Evolutionary conservation across 176 grass and related monocot genomes (phyloP).

Genomic region (Coix lacrymajobi): DNA sequence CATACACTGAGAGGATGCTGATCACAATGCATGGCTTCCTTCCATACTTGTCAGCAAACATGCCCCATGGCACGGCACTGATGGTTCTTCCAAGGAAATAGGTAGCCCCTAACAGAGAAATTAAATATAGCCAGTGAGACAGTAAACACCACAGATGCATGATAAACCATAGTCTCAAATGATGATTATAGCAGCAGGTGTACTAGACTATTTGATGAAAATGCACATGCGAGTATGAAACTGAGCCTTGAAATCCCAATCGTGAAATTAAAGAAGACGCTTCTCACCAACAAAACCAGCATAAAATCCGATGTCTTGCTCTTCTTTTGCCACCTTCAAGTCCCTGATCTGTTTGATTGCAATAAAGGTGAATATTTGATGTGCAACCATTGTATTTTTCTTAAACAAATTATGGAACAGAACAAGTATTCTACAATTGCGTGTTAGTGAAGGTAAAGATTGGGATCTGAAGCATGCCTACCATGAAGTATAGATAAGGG

Average conservation of each 20-base stretch:
- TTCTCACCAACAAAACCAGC: conserved; percentile 72
- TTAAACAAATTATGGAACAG: neutral
- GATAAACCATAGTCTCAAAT: neutral
- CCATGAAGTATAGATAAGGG: conserved; percentile 77
- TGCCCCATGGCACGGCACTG: conserved; percentile 65
- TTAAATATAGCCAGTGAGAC: neutral
- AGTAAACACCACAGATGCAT: neutral
- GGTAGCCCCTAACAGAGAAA: conserved; percentile 41
- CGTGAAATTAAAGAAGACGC: neutral
- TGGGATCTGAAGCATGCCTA: conserved; percentile 12
- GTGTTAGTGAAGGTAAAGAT: neutral
- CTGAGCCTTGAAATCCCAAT: neutral
- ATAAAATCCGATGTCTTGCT: conserved; percentile 76
- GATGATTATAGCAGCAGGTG: neutral
- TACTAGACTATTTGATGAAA: neutral
- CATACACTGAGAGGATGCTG: conserved; percentile 66
- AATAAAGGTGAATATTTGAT: neutral
- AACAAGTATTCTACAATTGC: neutral
- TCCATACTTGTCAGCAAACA: conserved; percentile 74
- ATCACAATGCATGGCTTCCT: conserved; percentile 64
- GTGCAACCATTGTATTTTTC: neutral
- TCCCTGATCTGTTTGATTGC: conserved; percentile 55
- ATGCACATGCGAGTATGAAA: neutral
- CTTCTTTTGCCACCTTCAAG: conserved; percentile 54
- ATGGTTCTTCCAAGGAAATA: conserved; percentile 66